phyloP scores from a whole-genome alignment of 2,329 filamentous ascomycete genomes.

The Ascochyta fabae region DNA sequence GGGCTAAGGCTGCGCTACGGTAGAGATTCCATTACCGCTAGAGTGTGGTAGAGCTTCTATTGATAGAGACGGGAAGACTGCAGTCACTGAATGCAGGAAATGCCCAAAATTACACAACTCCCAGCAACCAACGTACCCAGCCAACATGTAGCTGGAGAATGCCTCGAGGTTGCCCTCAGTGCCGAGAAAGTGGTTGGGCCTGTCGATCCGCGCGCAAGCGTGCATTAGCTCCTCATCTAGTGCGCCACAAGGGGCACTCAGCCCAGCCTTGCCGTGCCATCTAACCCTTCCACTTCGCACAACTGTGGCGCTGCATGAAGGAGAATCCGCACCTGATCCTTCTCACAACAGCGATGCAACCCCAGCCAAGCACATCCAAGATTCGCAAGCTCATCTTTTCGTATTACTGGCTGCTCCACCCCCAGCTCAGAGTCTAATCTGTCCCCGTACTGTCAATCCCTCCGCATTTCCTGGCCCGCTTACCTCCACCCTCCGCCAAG shows the following conservation, averaged over 20 bases:
- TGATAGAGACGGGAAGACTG: too few species aligned
- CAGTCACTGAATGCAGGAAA: too few species aligned
- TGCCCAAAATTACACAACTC: not conserved
- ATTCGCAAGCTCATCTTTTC: not conserved
- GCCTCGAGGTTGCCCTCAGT: constrained; percentile 1
- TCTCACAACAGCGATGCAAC: not conserved
- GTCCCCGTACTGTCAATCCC: not conserved
- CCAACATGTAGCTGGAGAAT: constrained; percentile 3
- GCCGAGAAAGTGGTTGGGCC: constrained; percentile 9
- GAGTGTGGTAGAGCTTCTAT: too few species aligned
- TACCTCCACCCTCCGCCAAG: not conserved
- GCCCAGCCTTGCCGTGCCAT: constrained; percentile 4
- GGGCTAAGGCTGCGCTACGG: too few species aligned
- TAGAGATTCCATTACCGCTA: too few species aligned
- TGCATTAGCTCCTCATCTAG: constrained; percentile 9
- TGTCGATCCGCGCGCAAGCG: constrained; percentile 3
- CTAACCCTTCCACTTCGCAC: not conserved
- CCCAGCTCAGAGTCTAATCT: not conserved
- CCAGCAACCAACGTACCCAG: not conserved
- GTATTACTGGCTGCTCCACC: not conserved
- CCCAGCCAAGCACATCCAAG: constrained; percentile 1
- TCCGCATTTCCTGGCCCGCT: not conserved
- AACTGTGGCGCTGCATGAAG: constrained; percentile 2
- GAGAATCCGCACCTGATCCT: not conserved
- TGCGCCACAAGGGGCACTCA: constrained; percentile 14